Evolutionary conservation across 139 green algal species (phyloP).

Genomic region (Coelastrella sp.): DNA sequence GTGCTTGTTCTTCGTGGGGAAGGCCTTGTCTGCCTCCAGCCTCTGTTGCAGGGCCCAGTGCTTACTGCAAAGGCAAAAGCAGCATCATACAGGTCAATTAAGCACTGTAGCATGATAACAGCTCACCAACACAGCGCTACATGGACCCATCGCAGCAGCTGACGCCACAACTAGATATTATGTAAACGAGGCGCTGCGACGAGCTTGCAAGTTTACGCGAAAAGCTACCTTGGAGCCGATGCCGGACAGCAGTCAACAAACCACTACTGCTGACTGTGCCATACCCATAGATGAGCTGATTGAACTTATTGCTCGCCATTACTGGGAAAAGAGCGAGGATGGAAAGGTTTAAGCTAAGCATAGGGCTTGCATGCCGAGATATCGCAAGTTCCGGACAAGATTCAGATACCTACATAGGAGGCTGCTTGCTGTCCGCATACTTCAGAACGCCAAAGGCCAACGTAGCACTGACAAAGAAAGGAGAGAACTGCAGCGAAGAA

Average conservation of each 20-base stretch:
- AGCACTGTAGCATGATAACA: not conserved
- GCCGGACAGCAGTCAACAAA: not conserved
- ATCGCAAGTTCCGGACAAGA: not conserved
- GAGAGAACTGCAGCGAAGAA: slow-evolving; percentile 23
- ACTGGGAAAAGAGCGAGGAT: not conserved
- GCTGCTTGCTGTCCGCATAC: slow-evolving; percentile 18
- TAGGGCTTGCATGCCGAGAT: not conserved
- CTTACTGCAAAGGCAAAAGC: slow-evolving; percentile 14
- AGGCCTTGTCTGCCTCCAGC: slow-evolving; percentile 27
- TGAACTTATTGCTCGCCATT: not conserved
- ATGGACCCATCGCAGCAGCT: not conserved
- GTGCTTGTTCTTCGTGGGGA: slow-evolving; percentile 13
- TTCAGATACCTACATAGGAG: not conserved
- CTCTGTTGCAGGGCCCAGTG: slow-evolving; percentile 27
- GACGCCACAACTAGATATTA: too few relatives aligned
- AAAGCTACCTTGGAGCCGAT: not conserved
- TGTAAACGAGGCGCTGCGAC: too few relatives aligned
- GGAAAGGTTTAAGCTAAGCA: not conserved
- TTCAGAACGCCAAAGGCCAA: slow-evolving; percentile 11
- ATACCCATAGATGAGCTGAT: not conserved
- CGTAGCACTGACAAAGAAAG: not conserved
- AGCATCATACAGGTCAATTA: not conserved
- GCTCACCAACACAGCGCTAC: not conserved
- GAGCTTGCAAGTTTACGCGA: not conserved
- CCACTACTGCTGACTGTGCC: not conserved